These are phyloP conservation scores for Nannochloropsis gaditana DNA, from an alignment of 108 stramenopile genomes.

Conservation along the genomic window DNA sequence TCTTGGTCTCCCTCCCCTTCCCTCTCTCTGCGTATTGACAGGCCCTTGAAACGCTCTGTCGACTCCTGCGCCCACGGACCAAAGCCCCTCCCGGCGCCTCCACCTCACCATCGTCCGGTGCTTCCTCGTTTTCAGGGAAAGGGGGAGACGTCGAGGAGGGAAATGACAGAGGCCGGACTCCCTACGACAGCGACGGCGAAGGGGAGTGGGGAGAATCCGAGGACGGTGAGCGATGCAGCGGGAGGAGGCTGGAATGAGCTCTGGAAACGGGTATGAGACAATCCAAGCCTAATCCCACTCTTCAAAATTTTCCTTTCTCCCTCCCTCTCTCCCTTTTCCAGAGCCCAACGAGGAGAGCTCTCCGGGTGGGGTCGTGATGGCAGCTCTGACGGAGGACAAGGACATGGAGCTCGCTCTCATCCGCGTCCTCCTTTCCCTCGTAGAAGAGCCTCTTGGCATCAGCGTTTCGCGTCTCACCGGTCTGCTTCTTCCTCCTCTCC, in stretches of 20 bases:
- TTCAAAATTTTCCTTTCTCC: background rate
- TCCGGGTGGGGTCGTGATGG: background rate
- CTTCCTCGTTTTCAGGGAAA: background rate
- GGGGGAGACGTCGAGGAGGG: background rate
- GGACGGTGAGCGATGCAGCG: background rate
- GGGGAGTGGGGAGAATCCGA: background rate
- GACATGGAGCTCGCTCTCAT: background rate
- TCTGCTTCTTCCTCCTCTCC: background rate
- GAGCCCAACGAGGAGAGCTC: background rate
- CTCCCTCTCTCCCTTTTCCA: background rate
- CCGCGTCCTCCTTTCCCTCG: background rate
- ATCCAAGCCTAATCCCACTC: no score
- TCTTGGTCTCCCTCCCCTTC: background rate
- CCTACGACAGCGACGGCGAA: background rate
- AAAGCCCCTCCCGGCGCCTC: background rate
- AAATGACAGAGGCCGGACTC: background rate
- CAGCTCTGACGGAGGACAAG: background rate
- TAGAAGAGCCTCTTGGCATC: background rate
- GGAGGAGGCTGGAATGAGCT: background rate
- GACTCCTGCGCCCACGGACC: background rate
- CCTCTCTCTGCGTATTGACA: background rate
- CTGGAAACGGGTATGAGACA: no score
- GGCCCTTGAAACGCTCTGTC: background rate
- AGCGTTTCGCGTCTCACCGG: background rate
- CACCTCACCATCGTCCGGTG: background rate